phyloP scores from a whole-genome alignment of 169 alveolate genomes.

The Babesia caballi region DNA sequence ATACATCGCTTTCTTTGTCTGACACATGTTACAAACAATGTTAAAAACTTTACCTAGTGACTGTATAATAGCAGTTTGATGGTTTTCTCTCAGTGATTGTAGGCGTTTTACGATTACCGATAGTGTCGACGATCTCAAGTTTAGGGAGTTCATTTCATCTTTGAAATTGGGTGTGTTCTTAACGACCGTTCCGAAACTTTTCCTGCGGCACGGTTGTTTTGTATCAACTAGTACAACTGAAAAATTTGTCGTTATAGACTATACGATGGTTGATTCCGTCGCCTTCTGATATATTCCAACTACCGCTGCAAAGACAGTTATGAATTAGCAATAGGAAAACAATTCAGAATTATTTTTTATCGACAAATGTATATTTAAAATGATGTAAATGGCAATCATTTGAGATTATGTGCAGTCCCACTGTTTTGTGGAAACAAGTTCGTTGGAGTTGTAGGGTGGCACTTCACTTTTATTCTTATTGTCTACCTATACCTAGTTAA shows the following conservation, averaged over 20 bases:
- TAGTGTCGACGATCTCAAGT: background rate
- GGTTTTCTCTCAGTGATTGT: background rate
- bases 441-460: background rate
- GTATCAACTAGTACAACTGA: no score
- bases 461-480: background rate
- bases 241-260: no score
- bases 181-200: no score
- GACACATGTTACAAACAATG: background rate
- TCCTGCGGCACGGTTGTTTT: no score
- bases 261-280: no score
- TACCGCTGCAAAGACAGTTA: no score
- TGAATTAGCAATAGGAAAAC: background rate
- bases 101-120: background rate
- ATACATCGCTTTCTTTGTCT: background rate
- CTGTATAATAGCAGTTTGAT: background rate
- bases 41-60: background rate
- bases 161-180: no score
- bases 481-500: no score
- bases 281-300: no score
- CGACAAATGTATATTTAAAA: background rate
- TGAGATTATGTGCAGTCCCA: background rate
- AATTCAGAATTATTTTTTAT: background rate
- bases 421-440: background rate
- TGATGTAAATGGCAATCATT: background rate
- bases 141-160: no score